Percentiles rank a stretch among this genome's conserved stretches.
These are phyloP conservation scores for Cucumis variabilis DNA, from an alignment of 331 rosid genomes.

Conservation along the genomic window DNA sequence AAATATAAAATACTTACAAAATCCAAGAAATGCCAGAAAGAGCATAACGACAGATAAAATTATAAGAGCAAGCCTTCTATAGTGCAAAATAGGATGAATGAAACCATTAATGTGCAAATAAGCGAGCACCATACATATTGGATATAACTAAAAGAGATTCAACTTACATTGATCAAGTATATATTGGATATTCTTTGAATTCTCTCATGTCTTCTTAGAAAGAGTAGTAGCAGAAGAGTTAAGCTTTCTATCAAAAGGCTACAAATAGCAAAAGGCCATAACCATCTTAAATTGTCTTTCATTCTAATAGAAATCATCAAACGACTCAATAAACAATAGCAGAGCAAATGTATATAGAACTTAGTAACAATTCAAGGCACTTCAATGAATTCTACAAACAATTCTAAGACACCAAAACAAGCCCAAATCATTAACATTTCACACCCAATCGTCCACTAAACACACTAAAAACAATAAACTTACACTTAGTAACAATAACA, in stretches of 20 bases:
- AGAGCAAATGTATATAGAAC: no score
- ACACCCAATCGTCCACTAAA: no score
- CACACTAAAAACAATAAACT: no score
- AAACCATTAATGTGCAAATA: background rate
- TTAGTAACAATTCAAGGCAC: no score
- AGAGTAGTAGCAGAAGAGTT: conserved; percentile 32
- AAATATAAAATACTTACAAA: conserved; percentile 46
- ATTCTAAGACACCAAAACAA: no score
- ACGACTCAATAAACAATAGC: no score
- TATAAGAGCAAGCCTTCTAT: conserved; percentile 52
- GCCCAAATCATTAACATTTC: no score
- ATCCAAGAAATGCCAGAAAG: conserved; percentile 55
- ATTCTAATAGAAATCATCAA: no score
- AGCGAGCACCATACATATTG: background rate
- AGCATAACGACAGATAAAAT: conserved; percentile 55
- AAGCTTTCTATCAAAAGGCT: conserved; percentile 5
- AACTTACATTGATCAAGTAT: conserved; percentile 24
- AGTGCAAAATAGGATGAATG: conserved; percentile 22
- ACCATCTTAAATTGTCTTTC: no score
- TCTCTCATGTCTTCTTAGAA: background rate
- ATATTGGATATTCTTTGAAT: conserved; percentile 29
- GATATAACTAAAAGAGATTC: background rate
- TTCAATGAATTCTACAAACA: no score
- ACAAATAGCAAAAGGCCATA: no score
- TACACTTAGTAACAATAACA: no score